Base-by-base conservation (phyloP, 192 early-diverging fungal genomes). In the Podila verticillata region DNA sequence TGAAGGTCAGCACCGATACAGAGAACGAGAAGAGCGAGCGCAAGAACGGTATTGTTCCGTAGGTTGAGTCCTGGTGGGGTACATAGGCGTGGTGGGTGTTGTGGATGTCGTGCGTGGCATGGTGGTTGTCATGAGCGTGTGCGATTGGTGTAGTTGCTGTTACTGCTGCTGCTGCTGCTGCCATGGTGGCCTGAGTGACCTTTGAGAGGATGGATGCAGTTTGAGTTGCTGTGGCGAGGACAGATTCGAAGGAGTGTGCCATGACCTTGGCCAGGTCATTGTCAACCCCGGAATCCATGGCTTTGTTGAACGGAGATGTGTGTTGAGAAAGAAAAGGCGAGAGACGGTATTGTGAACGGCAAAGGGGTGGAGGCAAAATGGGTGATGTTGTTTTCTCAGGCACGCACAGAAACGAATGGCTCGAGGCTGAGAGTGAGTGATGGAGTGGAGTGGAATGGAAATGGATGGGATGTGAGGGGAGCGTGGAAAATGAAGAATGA, bases 1-100 rank as follows among this genome's bases (percentile, higher is more conserved):
- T 62, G 36, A 87, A 88, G 32, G 83, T 73, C 7, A 86, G 73
- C 17, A 87, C 24, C 2, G 72, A 70, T 66, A 88, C 73, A 2
- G 77, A 72, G 65, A 80, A 72, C 2, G 77, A 80, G 48, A 80
- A 44, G 17, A 80, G 70, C 9, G 77, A 72, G 24, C 66, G 54
- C 5, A 80, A 61, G 8, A 72, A 47, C 8, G 65, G 70, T 32
- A 80, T 31, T 9, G 70, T 80, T 5, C 70, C 66, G 28, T 47
- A 63, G 0, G 59, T 26, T 19, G 32, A 20, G 5, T 62, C 60
- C 34, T 63, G 54, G 49, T 67, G 30, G 58, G 9, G 12, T 19
- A 44, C 15, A 6, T 19, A 17, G 36, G 70, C 20, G 30, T 32
- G 5, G 51, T 54, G 48, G 19, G 31, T 29, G 24, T 57, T 54